Evolutionary conservation across 2,329 filamentous ascomycete genomes (phyloP), one percentile per base, ranked within the genome.

Genomic region (Fusarium sp.): DNA sequence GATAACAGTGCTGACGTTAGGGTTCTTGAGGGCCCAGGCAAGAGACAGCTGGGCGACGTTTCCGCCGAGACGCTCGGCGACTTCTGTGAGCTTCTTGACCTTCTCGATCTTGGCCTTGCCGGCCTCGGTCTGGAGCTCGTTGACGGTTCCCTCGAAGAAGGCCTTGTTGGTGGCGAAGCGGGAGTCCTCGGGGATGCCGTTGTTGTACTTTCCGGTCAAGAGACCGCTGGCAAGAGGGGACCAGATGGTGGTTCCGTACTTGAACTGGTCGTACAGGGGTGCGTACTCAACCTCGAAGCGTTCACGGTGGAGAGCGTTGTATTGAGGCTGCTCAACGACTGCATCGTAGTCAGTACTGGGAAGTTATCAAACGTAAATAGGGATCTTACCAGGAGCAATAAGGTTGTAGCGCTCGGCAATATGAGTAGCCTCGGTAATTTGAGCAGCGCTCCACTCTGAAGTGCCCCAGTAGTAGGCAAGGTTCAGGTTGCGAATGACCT

Each of bases 121-220:
- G 13, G 66, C 67, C 17, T 68, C 65, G 0, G 4, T 63, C 45
- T 70, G 46, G 4, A 65, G 63, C 33, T 48, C 53, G 13, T 50
- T 71, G 48, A 57, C 50, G 0, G 60, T 64, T 15, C 50, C 23
- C 40, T 65, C 46, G 46, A 70, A 73, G 50, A 73, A 70, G 2
- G 66, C 53, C 61, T 71, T 73, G 65, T 73, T 73, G 40, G 68
- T 59, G 39, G 68, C 85, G 68, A 85, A 89, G 27, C 86, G 85
- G n/a, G 84, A 88, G 70, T 84, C 84, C 49, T 84, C 81, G 2
- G 87, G 86, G 14, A 88, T 79, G 2, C 82, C 83, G 40, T 82
- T 80, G 49, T 88, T 89, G 79, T 91, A 91, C 77, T 91, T 91
- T 23, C 88, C 88, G 0, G 87, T 88, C 60, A 91, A 77, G 51